A percentile compares a stretch with the other conserved stretches of the same genome.
These are phyloP conservation scores for Camellia lanceoleosa DNA, from an alignment of 148 eudicot species.

Conservation along the genomic window DNA sequence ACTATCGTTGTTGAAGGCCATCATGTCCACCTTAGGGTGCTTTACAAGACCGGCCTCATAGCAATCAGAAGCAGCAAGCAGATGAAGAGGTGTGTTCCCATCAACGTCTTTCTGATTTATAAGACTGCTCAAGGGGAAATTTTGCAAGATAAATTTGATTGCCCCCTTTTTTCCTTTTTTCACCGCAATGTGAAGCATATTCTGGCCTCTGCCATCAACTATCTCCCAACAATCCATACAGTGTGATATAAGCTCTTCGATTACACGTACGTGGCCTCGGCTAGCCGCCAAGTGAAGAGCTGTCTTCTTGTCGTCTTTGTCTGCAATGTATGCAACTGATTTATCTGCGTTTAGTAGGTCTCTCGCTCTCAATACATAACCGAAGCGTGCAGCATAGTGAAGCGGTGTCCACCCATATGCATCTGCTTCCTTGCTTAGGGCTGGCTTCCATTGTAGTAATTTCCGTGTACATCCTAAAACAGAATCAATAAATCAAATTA, in stretches of 20 bases:
- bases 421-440: not conserved
- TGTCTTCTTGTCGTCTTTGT: too few species aligned
- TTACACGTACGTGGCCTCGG: not conserved
- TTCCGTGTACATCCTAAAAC: too few species aligned
- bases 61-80: not conserved
- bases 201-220: not conserved
- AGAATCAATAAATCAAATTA: too few species aligned
- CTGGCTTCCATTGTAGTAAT: too few species aligned
- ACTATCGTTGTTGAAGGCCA: too few species aligned
- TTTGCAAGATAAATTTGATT: not conserved
- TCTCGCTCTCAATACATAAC: not conserved
- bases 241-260: not conserved
- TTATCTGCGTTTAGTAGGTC: not conserved
- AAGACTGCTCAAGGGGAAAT: not conserved
- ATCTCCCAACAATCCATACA: not conserved
- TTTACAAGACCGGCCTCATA: too few species aligned
- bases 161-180: not conserved
- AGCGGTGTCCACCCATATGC: conserved; percentile 13
- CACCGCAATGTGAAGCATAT: not conserved
- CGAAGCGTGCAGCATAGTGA: conserved; percentile 17
- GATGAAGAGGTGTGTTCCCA: not conserved
- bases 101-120: not conserved
- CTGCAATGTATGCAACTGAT: too few species aligned
- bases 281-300: too few species aligned
- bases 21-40: too few species aligned